These are phyloP conservation scores for Heracleum sosnowskyi DNA, from an alignment of 129 eudicot species.

Conservation along the genomic window DNA sequence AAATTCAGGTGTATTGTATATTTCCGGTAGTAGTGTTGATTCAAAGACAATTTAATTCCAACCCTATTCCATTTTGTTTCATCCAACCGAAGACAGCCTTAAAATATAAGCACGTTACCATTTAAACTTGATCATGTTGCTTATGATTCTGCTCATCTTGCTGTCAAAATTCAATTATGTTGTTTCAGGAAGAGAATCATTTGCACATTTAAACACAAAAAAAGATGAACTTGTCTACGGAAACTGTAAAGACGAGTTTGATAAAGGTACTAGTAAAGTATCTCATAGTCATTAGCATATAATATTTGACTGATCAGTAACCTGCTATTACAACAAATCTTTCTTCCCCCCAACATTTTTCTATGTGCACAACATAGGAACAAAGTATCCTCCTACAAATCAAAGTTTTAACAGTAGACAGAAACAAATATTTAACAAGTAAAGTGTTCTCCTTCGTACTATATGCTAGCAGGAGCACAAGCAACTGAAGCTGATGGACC, in stretches of 20 bases:
- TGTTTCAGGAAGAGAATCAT: no score
- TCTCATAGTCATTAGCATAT: not conserved
- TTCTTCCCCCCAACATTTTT: not conserved
- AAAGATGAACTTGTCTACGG: not conserved
- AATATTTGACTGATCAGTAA: not conserved
- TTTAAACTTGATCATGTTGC: not conserved
- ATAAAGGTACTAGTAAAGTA: not conserved
- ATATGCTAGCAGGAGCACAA: slow-evolving; percentile 14
- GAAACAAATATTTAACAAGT: no score
- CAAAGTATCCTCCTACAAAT: not conserved
- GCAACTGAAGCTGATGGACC: slow-evolving; percentile 12
- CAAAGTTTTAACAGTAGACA: not conserved
- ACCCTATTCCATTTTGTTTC: not conserved
- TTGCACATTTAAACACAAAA: not conserved
- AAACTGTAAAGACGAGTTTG: not conserved
- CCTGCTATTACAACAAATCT: not conserved
- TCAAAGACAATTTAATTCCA: not conserved
- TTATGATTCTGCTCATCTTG: not conserved
- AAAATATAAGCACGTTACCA: not conserved
- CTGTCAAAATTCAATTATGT: not conserved
- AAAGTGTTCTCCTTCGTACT: no score
- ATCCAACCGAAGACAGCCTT: not conserved
- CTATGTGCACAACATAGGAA: not conserved
- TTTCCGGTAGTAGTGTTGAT: not conserved
- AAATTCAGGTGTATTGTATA: not conserved